phyloP scores from a whole-genome alignment of 768 basidiomycete species.

The Fomitopsis pulvina region DNA sequence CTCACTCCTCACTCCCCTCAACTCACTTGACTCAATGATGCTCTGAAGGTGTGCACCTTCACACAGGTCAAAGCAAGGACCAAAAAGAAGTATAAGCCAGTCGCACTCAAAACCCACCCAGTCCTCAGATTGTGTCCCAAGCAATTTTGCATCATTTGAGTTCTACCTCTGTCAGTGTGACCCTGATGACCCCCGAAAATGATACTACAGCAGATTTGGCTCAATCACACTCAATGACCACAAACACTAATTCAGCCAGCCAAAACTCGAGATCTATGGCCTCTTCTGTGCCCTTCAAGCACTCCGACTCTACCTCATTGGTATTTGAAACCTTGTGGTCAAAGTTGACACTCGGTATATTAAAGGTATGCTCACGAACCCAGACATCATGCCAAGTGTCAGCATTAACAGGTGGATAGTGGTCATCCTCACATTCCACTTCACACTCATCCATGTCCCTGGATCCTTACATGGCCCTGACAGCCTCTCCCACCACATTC shows the following conservation, averaged over 20 bases:
- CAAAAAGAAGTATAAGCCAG: slow-evolving; percentile 20
- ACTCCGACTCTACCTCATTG: slow-evolving; percentile 4
- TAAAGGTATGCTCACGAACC: slow-evolving; percentile 33
- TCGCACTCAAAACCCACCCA: slow-evolving; percentile 13
- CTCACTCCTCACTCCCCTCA: background rate
- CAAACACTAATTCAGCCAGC: slow-evolving; percentile 16
- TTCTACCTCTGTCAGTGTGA: slow-evolving; percentile 23
- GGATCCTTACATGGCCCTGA: slow-evolving; percentile 21
- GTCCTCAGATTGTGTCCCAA: slow-evolving; percentile 15
- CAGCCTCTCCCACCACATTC: slow-evolving; percentile 22
- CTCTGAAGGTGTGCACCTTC: background rate
- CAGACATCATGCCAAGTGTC: slow-evolving; percentile 31
- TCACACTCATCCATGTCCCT: slow-evolving; percentile 31
- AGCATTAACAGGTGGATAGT: slow-evolving; percentile 39
- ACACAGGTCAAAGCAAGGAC: background rate
- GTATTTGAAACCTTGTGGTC: slow-evolving; percentile 24
- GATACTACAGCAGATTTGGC: slow-evolving; percentile 27
- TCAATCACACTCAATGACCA: slow-evolving; percentile 31
- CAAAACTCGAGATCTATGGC: slow-evolving; percentile 25
- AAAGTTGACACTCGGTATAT: slow-evolving; percentile 35
- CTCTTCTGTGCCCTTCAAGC: slow-evolving; percentile 8
- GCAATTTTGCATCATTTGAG: slow-evolving; percentile 13
- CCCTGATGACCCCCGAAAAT: too few relatives aligned
- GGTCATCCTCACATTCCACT: slow-evolving; percentile 30
- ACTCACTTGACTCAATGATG: too few relatives aligned